Percentiles rank a stretch among this genome's conserved stretches.
These are phyloP conservation scores for Ophiostoma perfectum DNA, from an alignment of 2,329 filamentous ascomycete species.

Conservation along the genomic window DNA sequence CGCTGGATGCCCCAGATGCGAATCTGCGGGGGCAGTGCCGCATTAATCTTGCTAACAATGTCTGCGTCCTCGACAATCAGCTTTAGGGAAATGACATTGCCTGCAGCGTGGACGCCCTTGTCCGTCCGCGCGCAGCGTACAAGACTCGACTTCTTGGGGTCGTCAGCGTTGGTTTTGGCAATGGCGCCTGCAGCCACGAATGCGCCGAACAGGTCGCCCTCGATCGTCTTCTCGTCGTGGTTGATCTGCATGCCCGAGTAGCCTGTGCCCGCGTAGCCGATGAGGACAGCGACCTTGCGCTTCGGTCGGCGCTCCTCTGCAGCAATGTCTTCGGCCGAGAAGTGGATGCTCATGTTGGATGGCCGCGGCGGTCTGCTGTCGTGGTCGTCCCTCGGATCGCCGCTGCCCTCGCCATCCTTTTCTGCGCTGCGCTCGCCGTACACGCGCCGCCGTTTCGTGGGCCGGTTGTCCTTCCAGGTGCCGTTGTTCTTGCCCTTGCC, in stretches of 20 bases:
- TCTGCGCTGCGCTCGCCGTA: conserved; percentile 18
- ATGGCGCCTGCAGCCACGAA: conserved; percentile 90
- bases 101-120: conserved; percentile 94
- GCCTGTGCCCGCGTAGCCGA: conserved; percentile 92
- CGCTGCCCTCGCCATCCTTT: conserved; percentile 28
- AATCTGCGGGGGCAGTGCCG: conserved; percentile 77
- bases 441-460: conserved; percentile 20
- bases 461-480: conserved; percentile 21
- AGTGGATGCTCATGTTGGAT: conserved; percentile 53
- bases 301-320: conserved; percentile 79
- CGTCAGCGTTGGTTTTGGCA: conserved; percentile 92
- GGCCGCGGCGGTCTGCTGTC: conserved; percentile 32
- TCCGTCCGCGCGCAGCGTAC: conserved; percentile 93
- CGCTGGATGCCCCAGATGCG: conserved; percentile 90
- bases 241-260: conserved; percentile 97
- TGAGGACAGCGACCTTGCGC: conserved; percentile 90
- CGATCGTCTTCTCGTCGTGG: conserved; percentile 80
- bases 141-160: conserved; percentile 92
- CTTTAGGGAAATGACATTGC: conserved; percentile 92
- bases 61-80: conserved; percentile 89
- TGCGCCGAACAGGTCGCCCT: conserved; percentile 88
- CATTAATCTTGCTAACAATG: conserved; percentile 87
- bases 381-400: conserved; percentile 29
- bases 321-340: conserved; percentile 74
- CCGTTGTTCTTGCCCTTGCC: conserved; percentile 15